phyloP scores from a whole-genome alignment of 495 filamentous ascomycete genomes.

The Talaromyces liani region DNA sequence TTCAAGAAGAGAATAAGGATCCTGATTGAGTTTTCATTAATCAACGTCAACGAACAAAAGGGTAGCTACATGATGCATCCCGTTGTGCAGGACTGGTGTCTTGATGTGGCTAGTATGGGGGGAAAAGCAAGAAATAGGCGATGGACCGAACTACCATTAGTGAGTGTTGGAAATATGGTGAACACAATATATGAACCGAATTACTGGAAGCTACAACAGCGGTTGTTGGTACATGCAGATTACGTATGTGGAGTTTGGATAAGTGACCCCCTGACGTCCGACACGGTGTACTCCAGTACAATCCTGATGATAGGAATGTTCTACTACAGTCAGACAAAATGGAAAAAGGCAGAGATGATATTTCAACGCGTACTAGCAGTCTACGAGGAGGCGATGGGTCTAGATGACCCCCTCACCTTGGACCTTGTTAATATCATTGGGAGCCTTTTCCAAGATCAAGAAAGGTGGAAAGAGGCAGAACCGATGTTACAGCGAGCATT shows the following conservation, averaged over 20 bases:
- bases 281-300: not conserved
- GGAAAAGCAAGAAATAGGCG: slow-evolving; percentile 11
- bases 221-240: slow-evolving; percentile 32
- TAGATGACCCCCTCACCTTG: slow-evolving; percentile 25
- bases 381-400: slow-evolving; percentile 17
- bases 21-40: slow-evolving; percentile 25
- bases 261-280: slow-evolving; percentile 1
- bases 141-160: not conserved
- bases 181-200: too few species aligned
- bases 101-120: slow-evolving; percentile 12
- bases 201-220: slow-evolving; percentile 24
- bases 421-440: too few species aligned
- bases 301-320: slow-evolving; percentile 24
- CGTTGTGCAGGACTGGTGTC: slow-evolving; percentile 30
- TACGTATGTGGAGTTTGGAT: slow-evolving; percentile 5
- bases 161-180: slow-evolving; percentile 12
- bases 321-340: slow-evolving; percentile 26
- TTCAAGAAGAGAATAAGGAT: slow-evolving; percentile 22
- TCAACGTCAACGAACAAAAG: slow-evolving; percentile 19
- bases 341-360: slow-evolving; percentile 20
- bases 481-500: too few species aligned
- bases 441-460: too few species aligned
- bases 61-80: slow-evolving; percentile 27
- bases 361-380: slow-evolving; percentile 17
- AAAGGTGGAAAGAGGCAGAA: too few species aligned